Base-by-base conservation (phyloP, 2,329 filamentous ascomycete species). In the Alternaria conjuncta region DNA sequence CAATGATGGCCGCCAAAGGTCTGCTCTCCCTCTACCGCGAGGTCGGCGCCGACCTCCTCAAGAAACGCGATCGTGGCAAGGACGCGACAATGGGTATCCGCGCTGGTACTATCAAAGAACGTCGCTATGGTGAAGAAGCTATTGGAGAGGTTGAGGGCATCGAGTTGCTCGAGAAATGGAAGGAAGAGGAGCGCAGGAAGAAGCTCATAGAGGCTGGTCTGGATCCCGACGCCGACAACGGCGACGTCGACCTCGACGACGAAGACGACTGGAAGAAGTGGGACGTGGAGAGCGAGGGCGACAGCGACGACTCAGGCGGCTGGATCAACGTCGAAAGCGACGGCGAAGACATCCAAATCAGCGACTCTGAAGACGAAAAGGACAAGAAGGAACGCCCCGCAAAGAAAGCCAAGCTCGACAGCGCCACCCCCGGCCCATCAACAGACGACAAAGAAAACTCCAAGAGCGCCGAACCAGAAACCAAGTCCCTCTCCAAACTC, bases 1-100 rank as follows among this genome's bases (percentile, higher is more conserved):
- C 96, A n/a, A 94, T 97, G 88, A 98, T 99, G 96, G 96, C 96
- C 8, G 94, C 95, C 13, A 95, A 96, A 79, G 95, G 96, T 67
- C 84, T 99, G 7, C 84, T 99, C 45, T 93, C 93, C 23, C 85
- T 99, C 6, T 99, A 97, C 83, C 87, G 96, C 71, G 94, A 98
- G 76, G 92, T 97, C 13, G 94, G 91, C 36, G 93, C 96, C 0
- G 92, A 97, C 70, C 87, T 98, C 82, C 84, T 99, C 63, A 91
- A 91, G 81, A 96, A 93, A 85, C 89, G 92, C 75, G 96, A 97
- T 77, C 89, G 96, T 72, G 96, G 96, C 73, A 97, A 97, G 83
- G 90, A 94, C 57, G 96, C 96, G 12, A 89, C 93, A 1, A 94
- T 99, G 78, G 90, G 90, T 15, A 83, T 99, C 47, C 90, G 88